Conservation (phyloP, 1,139 yeast genomes). For the Chernovozyma sophiae-reginae region DNA sequence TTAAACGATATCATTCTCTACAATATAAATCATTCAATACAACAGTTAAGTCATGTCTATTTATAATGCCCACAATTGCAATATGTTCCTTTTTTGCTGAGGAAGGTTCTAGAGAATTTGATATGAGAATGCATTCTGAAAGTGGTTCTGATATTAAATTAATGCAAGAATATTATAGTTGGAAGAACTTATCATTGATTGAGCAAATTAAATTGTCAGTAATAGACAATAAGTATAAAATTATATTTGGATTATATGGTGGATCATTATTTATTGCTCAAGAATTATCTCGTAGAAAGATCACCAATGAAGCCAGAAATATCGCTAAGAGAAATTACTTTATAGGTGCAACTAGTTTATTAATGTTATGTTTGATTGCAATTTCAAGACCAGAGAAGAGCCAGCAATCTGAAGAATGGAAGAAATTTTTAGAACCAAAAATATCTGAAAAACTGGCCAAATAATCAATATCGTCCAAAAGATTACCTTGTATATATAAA, state of each 20-base stretch:
- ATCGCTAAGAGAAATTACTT: slow-evolving; percentile 5
- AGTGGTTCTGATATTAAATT: slow-evolving; percentile 27
- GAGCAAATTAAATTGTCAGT: slow-evolving; percentile 47
- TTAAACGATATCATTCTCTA: slow-evolving; percentile 32
- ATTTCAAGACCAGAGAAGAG: slow-evolving; percentile 3
- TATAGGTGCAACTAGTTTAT: slow-evolving; percentile 2
- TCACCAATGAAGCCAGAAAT: slow-evolving; percentile 2
- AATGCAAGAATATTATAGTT: slow-evolving; percentile 46
- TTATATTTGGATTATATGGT: slow-evolving; percentile 46
- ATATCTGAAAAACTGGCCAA: no score
- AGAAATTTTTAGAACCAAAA: slow-evolving; percentile 5
- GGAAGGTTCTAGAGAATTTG: slow-evolving; percentile 48
- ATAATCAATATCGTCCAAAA: no score
- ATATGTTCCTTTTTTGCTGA: slow-evolving; percentile 43
- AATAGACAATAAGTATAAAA: slow-evolving; percentile 64
- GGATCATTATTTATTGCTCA: slow-evolving; percentile 6
- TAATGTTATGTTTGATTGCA: background rate
- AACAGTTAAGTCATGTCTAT: slow-evolving; percentile 36
- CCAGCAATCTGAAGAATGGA: slow-evolving; percentile 5
- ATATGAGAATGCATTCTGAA: slow-evolving; percentile 31
- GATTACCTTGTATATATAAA: no score
- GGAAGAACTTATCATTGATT: slow-evolving; percentile 42
- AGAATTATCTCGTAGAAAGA: slow-evolving; percentile 4
- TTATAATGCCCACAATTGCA: slow-evolving; percentile 41
- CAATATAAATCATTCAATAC: slow-evolving; percentile 34